A percentile compares a stretch with the other conserved stretches of the same genome.
phyloP scores from a whole-genome alignment of 768 basidiomycete genomes.

The Kwoniella bestiolae region DNA sequence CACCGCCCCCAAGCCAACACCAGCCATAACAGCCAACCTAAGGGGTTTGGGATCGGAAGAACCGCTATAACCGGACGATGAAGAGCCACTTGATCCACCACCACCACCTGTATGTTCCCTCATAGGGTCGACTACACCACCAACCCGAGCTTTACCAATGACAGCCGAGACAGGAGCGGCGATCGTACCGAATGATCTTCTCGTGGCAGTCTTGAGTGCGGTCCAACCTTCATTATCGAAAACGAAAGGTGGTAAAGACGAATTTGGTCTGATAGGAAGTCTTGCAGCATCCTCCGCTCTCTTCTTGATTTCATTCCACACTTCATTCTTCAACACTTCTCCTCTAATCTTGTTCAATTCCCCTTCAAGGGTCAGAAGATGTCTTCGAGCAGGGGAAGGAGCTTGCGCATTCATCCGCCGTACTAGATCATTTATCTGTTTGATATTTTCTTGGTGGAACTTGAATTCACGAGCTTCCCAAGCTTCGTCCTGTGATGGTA shows the following conservation, averaged over 20 bases:
- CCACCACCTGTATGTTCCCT: not conserved
- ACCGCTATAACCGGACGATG: not conserved
- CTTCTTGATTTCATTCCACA: slow-evolving; percentile 43
- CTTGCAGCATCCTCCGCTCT: slow-evolving; percentile 33
- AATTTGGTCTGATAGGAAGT: not conserved
- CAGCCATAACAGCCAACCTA: slow-evolving; percentile 29
- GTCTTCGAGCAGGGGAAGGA: slow-evolving; percentile 74
- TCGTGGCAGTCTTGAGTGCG: slow-evolving; percentile 29
- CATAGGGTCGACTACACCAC: slow-evolving; percentile 14
- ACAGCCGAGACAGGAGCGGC: slow-evolving; percentile 36
- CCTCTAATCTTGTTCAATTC: slow-evolving; percentile 62
- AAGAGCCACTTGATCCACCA: not conserved
- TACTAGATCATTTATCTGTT: slow-evolving; percentile 74
- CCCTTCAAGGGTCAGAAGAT: slow-evolving; percentile 64
- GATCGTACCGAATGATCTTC: slow-evolving; percentile 43
- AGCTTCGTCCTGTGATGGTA: slow-evolving; percentile 61
- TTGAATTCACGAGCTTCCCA: slow-evolving; percentile 72
- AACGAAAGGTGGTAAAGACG: slow-evolving; percentile 16
- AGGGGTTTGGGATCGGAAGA: not conserved
- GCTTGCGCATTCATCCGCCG: slow-evolving; percentile 80
- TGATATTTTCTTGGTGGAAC: slow-evolving; percentile 72
- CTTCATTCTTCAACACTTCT: slow-evolving; percentile 30
- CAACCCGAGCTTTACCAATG: slow-evolving; percentile 31
- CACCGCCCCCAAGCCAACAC: slow-evolving; percentile 36
- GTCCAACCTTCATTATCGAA: slow-evolving; percentile 31